These are phyloP conservation scores for Zoysia pacifica DNA, from an alignment of 176 grass and related monocot species.

Conservation along the genomic window DNA sequence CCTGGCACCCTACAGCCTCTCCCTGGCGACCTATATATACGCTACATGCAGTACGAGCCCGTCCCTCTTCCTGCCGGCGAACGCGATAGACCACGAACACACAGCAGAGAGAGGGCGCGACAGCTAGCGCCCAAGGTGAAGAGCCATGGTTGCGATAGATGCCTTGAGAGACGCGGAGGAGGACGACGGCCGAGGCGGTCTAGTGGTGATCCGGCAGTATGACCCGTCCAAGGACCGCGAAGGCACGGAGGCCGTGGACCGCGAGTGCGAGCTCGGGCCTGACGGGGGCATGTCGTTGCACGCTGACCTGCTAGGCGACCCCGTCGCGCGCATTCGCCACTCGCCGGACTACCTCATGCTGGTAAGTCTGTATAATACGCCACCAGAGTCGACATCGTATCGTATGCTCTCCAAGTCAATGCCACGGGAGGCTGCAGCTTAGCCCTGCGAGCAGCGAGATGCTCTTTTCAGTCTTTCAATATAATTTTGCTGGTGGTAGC, in stretches of 20 bases:
- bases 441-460: no score
- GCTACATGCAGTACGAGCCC: conserved; percentile 17
- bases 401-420: no score
- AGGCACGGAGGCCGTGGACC: conserved; percentile 61
- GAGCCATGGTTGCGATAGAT: neutral
- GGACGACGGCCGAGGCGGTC: neutral
- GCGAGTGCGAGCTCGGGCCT: conserved; percentile 67
- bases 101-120: neutral
- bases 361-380: conserved; percentile 35
- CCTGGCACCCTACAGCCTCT: no score
- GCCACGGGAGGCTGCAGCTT: no score
- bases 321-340: conserved; percentile 69
- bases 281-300: conserved; percentile 64
- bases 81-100: neutral
- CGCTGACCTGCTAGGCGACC: conserved; percentile 86
- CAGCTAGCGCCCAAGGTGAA: neutral
- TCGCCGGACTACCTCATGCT: conserved; percentile 78
- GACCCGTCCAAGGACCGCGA: conserved; percentile 52
- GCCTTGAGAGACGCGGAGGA: conserved; percentile 4
- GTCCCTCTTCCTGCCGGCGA: neutral
- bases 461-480: neutral
- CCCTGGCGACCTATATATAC: conserved; percentile 10
- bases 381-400: no score
- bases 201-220: conserved; percentile 52
- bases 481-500: neutral